A percentile compares a stretch with the other conserved stretches of the same genome.
phyloP scores from a whole-genome alignment of 2,329 filamentous ascomycete genomes.

The Colletotrichum sublineola region DNA sequence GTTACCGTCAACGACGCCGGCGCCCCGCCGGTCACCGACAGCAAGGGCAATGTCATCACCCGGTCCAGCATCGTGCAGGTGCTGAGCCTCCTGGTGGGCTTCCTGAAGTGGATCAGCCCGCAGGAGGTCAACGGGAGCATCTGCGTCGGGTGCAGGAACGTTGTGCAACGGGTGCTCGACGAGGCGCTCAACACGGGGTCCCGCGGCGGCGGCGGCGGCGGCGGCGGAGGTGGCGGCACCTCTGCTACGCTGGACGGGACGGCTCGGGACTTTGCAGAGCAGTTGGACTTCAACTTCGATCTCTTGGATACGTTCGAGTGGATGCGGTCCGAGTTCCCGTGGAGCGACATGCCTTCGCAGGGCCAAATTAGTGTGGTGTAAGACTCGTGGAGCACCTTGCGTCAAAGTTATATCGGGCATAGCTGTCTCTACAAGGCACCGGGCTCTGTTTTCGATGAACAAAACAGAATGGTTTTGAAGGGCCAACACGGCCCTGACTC shows the following conservation, averaged over 20 bases:
- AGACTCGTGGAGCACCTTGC: not conserved
- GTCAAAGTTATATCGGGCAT: not conserved
- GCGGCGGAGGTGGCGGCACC: conserved; percentile 10
- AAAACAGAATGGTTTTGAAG: not conserved
- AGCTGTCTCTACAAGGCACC: not conserved
- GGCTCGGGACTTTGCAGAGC: conserved; percentile 51
- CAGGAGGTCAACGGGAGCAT: conserved; percentile 62
- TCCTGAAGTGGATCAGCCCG: conserved; percentile 64
- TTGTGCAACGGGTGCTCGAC: conserved; percentile 65
- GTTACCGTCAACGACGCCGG: conserved; percentile 47
- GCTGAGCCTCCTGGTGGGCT: conserved; percentile 63
- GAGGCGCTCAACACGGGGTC: conserved; percentile 59
- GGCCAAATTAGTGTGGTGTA: not conserved
- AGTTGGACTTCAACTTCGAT: conserved; percentile 60
- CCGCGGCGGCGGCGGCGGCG: conserved; percentile 1
- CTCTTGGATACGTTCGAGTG: conserved; percentile 64
- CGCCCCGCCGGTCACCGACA: conserved; percentile 25
- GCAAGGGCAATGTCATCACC: conserved; percentile 53
- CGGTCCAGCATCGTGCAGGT: conserved; percentile 65
- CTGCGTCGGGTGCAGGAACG: conserved; percentile 58
- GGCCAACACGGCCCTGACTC: not conserved
- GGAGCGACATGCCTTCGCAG: conserved; percentile 14
- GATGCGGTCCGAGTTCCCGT: conserved; percentile 49
- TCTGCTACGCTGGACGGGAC: conserved; percentile 41
- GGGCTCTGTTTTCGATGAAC: not conserved